Percentiles rank a stretch among this genome's conserved stretches.
phyloP scores from a whole-genome alignment of 805 yeast species.

The Suhomyces sp. region DNA sequence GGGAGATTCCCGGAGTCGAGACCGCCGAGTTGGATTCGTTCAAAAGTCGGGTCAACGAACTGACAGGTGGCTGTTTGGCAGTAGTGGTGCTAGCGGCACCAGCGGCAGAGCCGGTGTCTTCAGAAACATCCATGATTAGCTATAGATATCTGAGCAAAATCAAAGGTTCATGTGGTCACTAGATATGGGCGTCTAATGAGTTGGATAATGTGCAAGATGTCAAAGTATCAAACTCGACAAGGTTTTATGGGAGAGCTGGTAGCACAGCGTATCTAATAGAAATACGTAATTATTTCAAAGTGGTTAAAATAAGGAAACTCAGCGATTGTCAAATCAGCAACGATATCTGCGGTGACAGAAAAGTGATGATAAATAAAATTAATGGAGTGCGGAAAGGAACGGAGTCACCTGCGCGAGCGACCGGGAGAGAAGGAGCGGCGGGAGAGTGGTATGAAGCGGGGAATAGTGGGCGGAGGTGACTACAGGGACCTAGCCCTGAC shows the following conservation, averaged over 20 bases:
- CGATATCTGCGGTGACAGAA: neutral
- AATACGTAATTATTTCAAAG: neutral
- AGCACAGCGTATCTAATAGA: neutral
- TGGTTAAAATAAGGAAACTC: neutral
- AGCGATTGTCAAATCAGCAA: neutral
- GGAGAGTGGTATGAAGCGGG: neutral
- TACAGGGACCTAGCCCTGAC: neutral
- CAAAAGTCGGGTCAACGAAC: constrained; percentile 37
- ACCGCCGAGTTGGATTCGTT: constrained; percentile 29
- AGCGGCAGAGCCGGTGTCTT: neutral
- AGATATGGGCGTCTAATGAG: neutral
- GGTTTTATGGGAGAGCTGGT: neutral
- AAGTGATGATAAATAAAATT: neutral
- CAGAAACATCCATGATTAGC: constrained; percentile 2
- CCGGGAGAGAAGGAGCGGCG: neutral
- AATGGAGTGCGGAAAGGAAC: constrained; percentile 1
- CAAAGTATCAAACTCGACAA: neutral
- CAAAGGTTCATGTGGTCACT: neutral
- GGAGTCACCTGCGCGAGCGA: neutral
- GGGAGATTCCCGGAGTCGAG: constrained; percentile 10
- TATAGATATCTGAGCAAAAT: neutral
- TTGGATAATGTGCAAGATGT: neutral
- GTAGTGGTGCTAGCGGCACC: neutral
- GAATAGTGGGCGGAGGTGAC: neutral
- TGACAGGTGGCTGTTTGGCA: constrained; percentile 21